phyloP scores from a whole-genome alignment of 805 yeast genomes.

The Saccharomycopsis fodiens region DNA sequence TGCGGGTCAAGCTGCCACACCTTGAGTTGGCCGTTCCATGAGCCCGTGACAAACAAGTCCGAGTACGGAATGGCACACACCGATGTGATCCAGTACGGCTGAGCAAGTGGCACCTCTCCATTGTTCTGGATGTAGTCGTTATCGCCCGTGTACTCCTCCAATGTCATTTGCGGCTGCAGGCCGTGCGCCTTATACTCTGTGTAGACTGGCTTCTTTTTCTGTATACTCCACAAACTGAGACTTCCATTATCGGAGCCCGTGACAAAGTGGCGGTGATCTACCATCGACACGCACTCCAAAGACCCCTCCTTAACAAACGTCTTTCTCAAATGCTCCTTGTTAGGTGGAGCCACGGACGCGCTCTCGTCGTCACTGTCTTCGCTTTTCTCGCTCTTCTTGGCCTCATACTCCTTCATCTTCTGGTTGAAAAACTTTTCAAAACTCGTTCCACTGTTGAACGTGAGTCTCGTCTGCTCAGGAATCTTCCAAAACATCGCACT shows the following conservation, averaged over 20 bases:
- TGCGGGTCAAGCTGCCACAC: conserved; percentile 72
- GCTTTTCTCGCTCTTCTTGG: conserved; percentile 26
- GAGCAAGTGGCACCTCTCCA: conserved; percentile 48
- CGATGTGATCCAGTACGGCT: conserved; percentile 83
- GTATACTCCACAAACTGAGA: conserved; percentile 80
- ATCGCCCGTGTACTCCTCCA: conserved; percentile 51
- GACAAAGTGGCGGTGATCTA: conserved; percentile 86
- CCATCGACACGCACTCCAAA: conserved; percentile 82
- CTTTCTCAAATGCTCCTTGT: conserved; percentile 30
- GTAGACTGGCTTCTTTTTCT: conserved; percentile 81
- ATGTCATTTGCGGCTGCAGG: conserved; percentile 38
- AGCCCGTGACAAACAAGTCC: conserved; percentile 79
- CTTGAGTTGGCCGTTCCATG: conserved; percentile 72
- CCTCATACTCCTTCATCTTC: conserved; percentile 31
- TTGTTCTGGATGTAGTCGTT: conserved; percentile 12
- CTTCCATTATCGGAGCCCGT: conserved; percentile 96
- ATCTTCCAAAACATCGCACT: conserved; percentile 97
- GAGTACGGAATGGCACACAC: conserved; percentile 77
- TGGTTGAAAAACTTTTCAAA: conserved; percentile 28
- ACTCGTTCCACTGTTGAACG: conserved; percentile 74
- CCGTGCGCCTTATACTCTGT: conserved; percentile 76
- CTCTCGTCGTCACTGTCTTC: conserved; percentile 14
- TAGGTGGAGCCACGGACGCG: conserved; percentile 25
- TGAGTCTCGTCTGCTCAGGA: conserved; percentile 87
- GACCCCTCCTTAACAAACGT: conserved; percentile 69